Evolutionary conservation across 345 rosid species (phyloP).

Genomic region (Excoecaria agallocha): DNA sequence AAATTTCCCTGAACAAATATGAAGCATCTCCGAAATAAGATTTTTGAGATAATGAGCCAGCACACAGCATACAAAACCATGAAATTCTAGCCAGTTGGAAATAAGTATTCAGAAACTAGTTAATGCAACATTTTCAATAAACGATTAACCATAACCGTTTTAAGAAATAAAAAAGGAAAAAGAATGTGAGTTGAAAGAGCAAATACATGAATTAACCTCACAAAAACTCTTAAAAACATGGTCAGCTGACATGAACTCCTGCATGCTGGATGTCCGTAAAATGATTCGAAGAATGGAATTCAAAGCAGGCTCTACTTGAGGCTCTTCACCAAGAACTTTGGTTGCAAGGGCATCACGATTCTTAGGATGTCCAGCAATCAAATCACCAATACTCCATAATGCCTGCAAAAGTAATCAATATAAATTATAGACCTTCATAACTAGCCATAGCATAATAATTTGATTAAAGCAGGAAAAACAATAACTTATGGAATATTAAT

Average conservation of each 20-base stretch:
- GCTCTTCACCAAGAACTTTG: slow-evolving; percentile 90
- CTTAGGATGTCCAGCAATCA: slow-evolving; percentile 71
- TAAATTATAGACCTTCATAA: neutral
- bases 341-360: slow-evolving; percentile 76
- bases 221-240: slow-evolving; percentile 81
- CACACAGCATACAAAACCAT: neutral
- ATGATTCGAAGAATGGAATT: slow-evolving; percentile 90
- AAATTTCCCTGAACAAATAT: slow-evolving; percentile 53
- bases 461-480: neutral
- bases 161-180: neutral
- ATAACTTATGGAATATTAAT: neutral
- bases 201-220: slow-evolving; percentile 55
- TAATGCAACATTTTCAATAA: neutral
- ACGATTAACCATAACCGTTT: neutral
- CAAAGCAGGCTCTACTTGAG: slow-evolving; percentile 87
- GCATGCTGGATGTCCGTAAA: slow-evolving; percentile 75
- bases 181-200: slow-evolving; percentile 8
- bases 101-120: neutral
- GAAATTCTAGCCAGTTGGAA: neutral
- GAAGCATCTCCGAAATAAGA: slow-evolving; percentile 12
- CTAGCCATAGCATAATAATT: neutral
- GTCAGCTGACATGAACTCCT: slow-evolving; percentile 93
- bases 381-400: slow-evolving; percentile 75
- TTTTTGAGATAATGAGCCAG: slow-evolving; percentile 19
- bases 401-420: slow-evolving; percentile 51